Conservation (phyloP, 352 stramenopile genomes). For the Globisporangium mamillatum region DNA sequence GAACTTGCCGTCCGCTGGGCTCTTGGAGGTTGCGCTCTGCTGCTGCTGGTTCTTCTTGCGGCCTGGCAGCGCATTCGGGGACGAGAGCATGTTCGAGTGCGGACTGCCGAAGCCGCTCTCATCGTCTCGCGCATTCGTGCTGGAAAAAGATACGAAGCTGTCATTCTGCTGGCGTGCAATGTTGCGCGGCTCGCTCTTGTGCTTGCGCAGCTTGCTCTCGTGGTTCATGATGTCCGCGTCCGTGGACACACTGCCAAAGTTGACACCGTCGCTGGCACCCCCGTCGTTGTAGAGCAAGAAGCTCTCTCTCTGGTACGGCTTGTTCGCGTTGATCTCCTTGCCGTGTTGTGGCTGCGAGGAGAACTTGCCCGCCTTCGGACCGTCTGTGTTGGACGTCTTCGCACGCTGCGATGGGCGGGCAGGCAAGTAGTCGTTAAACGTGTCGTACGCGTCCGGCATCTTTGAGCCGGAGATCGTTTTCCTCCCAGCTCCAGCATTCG, state of each 20-base stretch:
- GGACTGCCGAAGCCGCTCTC: neutral
- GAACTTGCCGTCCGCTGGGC: constrained; percentile 7
- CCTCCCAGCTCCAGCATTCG: neutral
- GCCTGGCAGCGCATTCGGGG: constrained; percentile 14
- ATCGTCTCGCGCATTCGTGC: constrained; percentile 2
- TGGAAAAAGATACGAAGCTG: constrained; percentile 23
- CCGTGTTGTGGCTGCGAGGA: constrained; percentile 22
- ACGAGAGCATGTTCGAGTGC: constrained; percentile 23
- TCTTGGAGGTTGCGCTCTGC: constrained; percentile 17
- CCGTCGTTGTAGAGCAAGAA: constrained; percentile 28
- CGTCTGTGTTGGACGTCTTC: constrained; percentile 41
- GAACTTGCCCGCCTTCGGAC: constrained; percentile 41
- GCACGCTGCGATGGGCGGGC: constrained; percentile 42
- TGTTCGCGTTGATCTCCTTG: neutral
- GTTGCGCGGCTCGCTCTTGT: constrained; percentile 20
- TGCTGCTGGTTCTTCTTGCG: constrained; percentile 12
- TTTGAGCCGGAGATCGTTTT: neutral
- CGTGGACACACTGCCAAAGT: constrained; percentile 8
- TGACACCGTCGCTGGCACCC: constrained; percentile 5
- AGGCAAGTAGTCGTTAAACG: constrained; percentile 75
- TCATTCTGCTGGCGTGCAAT: neutral
- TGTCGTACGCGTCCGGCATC: constrained; percentile 48
- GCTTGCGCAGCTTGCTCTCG: constrained; percentile 15
- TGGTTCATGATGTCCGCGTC: constrained; percentile 7
- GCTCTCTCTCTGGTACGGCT: constrained; percentile 10